A percentile compares a stretch with the other conserved stretches of the same genome.
phyloP scores from a whole-genome alignment of 2,329 filamentous ascomycete genomes.

The Lachnellula willkommii region DNA sequence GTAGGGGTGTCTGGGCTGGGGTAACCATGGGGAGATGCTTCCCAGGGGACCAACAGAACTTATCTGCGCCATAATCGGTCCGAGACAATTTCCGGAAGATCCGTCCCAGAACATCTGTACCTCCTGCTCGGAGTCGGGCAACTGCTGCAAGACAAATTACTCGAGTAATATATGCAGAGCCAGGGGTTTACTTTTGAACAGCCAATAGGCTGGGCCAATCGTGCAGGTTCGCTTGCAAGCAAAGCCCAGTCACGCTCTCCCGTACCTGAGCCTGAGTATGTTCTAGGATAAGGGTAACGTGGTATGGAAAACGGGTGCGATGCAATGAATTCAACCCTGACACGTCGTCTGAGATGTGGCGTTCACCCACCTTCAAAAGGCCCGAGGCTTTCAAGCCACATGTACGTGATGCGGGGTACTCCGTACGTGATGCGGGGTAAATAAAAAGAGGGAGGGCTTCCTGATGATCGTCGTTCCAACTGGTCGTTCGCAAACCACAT shows the following conservation, averaged over 20 bases:
- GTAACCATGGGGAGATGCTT: no score
- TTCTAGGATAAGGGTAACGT: neutral
- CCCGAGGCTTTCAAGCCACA: neutral
- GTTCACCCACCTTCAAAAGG: neutral
- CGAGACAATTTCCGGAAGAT: neutral
- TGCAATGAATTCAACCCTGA: neutral
- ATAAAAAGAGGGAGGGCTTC: neutral
- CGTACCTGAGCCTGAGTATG: neutral
- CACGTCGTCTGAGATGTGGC: neutral
- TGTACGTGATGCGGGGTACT: neutral
- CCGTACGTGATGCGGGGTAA: neutral
- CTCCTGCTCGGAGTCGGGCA: no score
- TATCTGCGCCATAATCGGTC: neutral
- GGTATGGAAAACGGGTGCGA: neutral
- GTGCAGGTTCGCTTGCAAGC: neutral
- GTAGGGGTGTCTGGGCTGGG: constrained; percentile 1
- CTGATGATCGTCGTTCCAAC: no score
- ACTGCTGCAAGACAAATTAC: neutral
- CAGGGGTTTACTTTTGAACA: neutral
- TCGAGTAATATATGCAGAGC: neutral
- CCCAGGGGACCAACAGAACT: neutral
- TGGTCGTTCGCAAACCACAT: no score
- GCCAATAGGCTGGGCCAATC: neutral
- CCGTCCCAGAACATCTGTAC: neutral
- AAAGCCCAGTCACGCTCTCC: neutral